Percentiles rank a stretch among this genome's conserved stretches.
Conservation (phyloP, 495 filamentous ascomycete genomes). For the Penicillium cataractarum region DNA sequence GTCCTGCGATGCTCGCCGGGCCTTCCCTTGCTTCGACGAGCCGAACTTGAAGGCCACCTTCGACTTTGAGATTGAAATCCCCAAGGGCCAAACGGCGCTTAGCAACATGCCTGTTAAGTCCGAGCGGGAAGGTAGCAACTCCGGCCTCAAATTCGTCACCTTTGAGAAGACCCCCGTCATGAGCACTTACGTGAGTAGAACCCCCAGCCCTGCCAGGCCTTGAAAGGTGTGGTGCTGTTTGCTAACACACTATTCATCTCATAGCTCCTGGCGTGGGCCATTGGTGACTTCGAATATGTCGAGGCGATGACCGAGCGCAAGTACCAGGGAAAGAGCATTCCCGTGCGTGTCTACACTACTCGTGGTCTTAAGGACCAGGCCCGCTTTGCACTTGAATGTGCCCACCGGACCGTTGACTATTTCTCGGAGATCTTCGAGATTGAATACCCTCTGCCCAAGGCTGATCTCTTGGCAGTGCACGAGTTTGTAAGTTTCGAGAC, state of each 20-base stretch:
- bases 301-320: conserved; percentile 84
- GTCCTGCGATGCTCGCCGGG: conserved; percentile 88
- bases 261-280: conserved; percentile 87
- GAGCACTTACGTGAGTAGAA: conserved; percentile 78
- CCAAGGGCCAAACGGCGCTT: conserved; percentile 80
- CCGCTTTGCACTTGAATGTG: conserved; percentile 81
- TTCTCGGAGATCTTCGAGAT: conserved; percentile 93
- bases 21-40: conserved; percentile 98
- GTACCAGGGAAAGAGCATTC: conserved; percentile 86
- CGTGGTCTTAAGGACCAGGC: conserved; percentile 87
- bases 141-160: conserved; percentile 73
- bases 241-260: not conserved
- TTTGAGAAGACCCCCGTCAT: conserved; percentile 90
- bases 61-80: conserved; percentile 88
- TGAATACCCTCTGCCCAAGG: conserved; percentile 94
- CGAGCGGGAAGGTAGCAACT: conserved; percentile 57
- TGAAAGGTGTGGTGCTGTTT: not conserved
- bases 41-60: conserved; percentile 96
- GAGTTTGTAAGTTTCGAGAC: conserved; percentile 71
- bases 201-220: conserved; percentile 6
- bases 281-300: conserved; percentile 95
- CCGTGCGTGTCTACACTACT: conserved; percentile 96
- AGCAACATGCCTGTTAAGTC: conserved; percentile 92
- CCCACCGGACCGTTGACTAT: conserved; percentile 87
- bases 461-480: conserved; percentile 92